These are phyloP conservation scores for Krasilnikovozyma curviuscula DNA, from an alignment of 768 basidiomycete genomes.

Conservation along the genomic window DNA sequence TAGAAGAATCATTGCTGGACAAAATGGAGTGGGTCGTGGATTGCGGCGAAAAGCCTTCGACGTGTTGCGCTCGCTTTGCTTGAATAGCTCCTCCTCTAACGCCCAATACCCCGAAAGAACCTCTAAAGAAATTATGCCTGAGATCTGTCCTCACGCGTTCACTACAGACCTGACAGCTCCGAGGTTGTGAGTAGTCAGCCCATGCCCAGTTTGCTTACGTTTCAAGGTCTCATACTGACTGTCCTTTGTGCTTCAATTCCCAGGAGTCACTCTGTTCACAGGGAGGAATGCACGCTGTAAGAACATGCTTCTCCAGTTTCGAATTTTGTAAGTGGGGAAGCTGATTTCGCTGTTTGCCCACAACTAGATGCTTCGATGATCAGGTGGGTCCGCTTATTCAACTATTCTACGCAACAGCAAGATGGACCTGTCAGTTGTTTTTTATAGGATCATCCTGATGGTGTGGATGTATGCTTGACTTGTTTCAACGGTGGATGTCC, in stretches of 20 bases:
- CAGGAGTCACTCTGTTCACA: conserved; percentile 12
- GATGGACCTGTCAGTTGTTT: no score
- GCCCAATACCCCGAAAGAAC: no score
- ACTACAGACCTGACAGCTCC: conserved; percentile 7
- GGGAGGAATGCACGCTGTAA: conserved; percentile 92
- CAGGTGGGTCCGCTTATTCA: conserved; percentile 38
- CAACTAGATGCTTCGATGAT: conserved; percentile 91
- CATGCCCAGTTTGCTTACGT: not conserved
- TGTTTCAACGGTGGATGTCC: conserved; percentile 93
- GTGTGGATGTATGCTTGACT: conserved; percentile 69
- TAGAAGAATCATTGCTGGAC: no score
- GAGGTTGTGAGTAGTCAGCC: not conserved
- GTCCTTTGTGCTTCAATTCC: not conserved
- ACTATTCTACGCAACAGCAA: not conserved
- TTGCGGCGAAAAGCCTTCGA: no score
- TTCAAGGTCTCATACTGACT: no score
- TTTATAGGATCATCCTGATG: conserved; percentile 47
- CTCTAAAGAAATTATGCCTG: no score
- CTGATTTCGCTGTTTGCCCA: no score
- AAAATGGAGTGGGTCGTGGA: no score
- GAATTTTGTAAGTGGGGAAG: no score
- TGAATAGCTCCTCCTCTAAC: no score
- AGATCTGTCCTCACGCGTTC: conserved; percentile 8
- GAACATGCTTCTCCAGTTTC: no score
- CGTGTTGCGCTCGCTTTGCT: no score